phyloP scores from a whole-genome alignment of 1,284 basidiomycete species.

The Rhodotorula sp. region DNA sequence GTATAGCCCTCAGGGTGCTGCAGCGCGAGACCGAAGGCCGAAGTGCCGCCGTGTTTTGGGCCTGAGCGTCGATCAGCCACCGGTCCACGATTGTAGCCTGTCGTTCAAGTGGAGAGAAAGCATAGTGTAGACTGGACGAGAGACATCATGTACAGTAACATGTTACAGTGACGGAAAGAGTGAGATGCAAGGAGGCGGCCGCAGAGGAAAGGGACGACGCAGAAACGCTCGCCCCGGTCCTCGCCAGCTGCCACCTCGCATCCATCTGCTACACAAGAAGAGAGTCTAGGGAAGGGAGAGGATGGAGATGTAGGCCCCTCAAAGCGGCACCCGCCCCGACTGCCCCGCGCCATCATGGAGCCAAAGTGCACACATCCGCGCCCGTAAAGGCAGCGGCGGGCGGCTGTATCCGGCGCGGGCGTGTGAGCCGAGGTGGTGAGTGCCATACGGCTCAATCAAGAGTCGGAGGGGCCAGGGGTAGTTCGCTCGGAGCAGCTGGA shows the following conservation, averaged over 20 bases:
- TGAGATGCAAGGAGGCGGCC: neutral
- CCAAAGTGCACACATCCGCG: constrained; percentile 6
- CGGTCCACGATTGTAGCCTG: no score
- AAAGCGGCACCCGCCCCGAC: constrained; percentile 26
- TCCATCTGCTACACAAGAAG: neutral
- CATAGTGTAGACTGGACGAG: no score
- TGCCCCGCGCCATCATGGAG: constrained; percentile 22
- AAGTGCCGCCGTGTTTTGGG: no score
- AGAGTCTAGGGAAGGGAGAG: neutral
- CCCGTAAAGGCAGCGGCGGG: constrained; percentile 10
- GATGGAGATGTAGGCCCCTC: constrained; percentile 23
- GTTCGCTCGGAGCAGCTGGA: constrained; percentile 33
- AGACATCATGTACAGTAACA: no score
- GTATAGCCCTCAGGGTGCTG: no score
- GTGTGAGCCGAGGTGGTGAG: neutral
- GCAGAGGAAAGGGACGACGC: neutral
- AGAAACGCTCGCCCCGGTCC: neutral
- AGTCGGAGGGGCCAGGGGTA: constrained; percentile 12
- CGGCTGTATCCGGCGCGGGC: constrained; percentile 11
- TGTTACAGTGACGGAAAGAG: no score
- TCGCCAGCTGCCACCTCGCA: neutral
- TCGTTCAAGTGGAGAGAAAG: no score
- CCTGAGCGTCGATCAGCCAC: no score
- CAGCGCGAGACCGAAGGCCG: no score
- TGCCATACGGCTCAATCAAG: neutral